These are phyloP conservation scores for Forsythia viridissima DNA, from an alignment of 257 asterid species.

Conservation along the genomic window DNA sequence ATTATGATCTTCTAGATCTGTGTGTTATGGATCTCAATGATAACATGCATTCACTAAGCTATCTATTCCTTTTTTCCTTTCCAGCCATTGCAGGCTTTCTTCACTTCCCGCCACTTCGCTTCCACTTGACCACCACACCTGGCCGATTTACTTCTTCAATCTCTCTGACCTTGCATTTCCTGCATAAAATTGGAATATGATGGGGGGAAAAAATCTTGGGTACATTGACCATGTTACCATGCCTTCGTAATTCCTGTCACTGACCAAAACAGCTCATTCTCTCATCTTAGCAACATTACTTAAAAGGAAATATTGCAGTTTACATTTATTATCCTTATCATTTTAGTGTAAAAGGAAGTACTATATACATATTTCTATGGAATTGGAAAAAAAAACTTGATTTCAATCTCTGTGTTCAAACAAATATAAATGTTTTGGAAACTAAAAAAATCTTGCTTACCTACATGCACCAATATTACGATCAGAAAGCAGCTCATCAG, in stretches of 20 bases:
- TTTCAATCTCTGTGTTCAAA: background rate
- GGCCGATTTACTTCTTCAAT: constrained; percentile 78
- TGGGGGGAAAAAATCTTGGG: background rate
- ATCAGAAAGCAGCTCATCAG: constrained; percentile 90
- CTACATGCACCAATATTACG: constrained; percentile 49
- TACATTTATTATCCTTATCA: background rate
- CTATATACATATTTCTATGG: background rate
- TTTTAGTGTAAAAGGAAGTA: background rate
- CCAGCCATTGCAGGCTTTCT: constrained; percentile 46
- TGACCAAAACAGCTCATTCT: background rate
- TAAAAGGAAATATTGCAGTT: background rate
- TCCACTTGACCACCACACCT: constrained; percentile 83
- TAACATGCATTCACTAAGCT: background rate
- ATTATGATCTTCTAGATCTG: background rate
- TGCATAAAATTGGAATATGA: constrained; percentile 29
- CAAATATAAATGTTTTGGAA: background rate
- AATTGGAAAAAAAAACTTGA: background rate
- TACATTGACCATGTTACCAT: background rate
- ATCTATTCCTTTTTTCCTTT: constrained; percentile 44
- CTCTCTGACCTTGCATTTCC: constrained; percentile 90
- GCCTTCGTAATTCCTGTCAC: constrained; percentile 1
- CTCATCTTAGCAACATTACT: constrained; percentile 1
- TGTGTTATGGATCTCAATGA: background rate
- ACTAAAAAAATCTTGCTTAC: constrained; percentile 34
- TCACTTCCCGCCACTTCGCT: constrained; percentile 39